phyloP scores from a whole-genome alignment of 139 green algal genomes.

The Tetradesmus obliquus region DNA sequence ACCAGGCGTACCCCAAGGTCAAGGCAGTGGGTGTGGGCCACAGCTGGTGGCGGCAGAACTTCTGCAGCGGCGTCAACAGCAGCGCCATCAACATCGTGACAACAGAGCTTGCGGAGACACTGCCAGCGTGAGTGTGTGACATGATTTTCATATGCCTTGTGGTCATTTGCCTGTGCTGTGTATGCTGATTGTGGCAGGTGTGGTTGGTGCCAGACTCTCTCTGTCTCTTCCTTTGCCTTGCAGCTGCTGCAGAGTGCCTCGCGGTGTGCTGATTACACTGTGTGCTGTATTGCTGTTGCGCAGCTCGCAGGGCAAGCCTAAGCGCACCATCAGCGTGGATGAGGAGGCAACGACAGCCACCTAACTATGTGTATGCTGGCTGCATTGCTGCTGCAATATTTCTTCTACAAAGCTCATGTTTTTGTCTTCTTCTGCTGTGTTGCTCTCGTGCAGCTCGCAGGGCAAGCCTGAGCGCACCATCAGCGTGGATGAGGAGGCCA shows the following conservation, averaged over 20 bases:
- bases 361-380: slow-evolving; percentile 61
- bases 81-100: slow-evolving; percentile 74
- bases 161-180: too few species aligned
- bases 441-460: neutral
- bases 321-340: slow-evolving; percentile 50
- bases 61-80: slow-evolving; percentile 62
- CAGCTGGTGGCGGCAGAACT: slow-evolving; percentile 76
- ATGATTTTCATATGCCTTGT: too few species aligned
- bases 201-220: too few species aligned
- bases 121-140: slow-evolving; percentile 29
- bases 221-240: neutral
- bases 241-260: neutral
- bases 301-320: neutral
- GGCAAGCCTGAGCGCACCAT: neutral
- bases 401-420: neutral
- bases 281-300: too few species aligned
- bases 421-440: too few species aligned
- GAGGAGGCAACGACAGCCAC: slow-evolving; percentile 66
- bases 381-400: neutral
- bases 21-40: slow-evolving; percentile 75
- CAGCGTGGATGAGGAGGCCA: slow-evolving; percentile 58
- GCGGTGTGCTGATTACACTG: too few species aligned
- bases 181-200: neutral
- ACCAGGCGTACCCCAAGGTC: slow-evolving; percentile 45
- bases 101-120: slow-evolving; percentile 54